Base-by-base conservation (phyloP, 495 filamentous ascomycete genomes). In the Trichoderma erinaceum region DNA sequence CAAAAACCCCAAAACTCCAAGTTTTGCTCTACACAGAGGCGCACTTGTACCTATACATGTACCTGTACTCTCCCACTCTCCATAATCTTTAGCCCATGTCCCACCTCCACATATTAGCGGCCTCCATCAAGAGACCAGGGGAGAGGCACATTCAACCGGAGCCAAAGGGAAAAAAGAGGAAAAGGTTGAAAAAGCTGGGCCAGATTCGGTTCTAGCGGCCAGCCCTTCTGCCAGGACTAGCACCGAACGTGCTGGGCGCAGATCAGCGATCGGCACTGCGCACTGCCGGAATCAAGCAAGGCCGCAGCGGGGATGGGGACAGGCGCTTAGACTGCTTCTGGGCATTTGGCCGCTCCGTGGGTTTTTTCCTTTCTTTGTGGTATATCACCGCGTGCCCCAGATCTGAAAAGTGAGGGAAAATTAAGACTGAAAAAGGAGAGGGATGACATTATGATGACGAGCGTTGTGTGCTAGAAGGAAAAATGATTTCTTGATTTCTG, bases 71-170 rank as follows among this genome's bases (percentile, higher is more conserved):
- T 11, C 7, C 7, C 43, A 6, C 44, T 16, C 13, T 4, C 44
- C 15, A 48, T 56, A 56, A 23, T n/a, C 23, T 56, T n/a, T 25
- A 25, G 50, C 50, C 18, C n/a, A 56, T 16, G 50, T 56, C 21
- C 50, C 56, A 27, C 56, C 56, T 61, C 56, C 56, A 11, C 50
- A 56, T 16, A 25, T 21, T 56, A 56, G 50, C 50, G 50, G 50
- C 23, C 50, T 56, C 50, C 50, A 11, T 21, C 11, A 11, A 25
- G 21, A 7, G 50, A 4, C 50, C 7, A 38, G 35, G 35, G 35
- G 35, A 10, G 35, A 38, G 4, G 29, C 29, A 29, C 29, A 38
- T 38, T 38, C 35, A 38, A 10, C 35, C 35, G 35, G 35, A 38
- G 35, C 35, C 35, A 38, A 38, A 38, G 35, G 7, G 35, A 38